Evolutionary conservation across 208 protist species (phyloP).

Genomic region (Trypanosoma scelopori): DNA sequence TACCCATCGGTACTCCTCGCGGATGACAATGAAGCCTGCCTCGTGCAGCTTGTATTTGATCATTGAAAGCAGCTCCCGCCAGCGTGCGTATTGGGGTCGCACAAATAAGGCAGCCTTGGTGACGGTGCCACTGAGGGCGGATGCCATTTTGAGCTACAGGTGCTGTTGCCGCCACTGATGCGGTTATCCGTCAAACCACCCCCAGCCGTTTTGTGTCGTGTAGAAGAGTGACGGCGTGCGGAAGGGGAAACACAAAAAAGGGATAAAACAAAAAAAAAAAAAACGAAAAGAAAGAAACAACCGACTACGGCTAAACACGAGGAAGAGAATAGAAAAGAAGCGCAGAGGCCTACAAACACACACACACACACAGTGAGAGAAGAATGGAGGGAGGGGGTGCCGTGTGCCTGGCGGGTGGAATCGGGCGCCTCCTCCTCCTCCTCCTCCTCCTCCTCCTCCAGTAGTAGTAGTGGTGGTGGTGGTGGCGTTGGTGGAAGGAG

Average conservation of each 20-base stretch:
- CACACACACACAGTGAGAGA: slow-evolving; percentile 5
- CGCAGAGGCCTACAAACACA: neutral
- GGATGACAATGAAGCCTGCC: slow-evolving; percentile 81
- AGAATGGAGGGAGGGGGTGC: too few species aligned
- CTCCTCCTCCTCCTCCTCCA: too few species aligned
- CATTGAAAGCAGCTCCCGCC: slow-evolving; percentile 64
- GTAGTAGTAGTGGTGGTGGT: too few species aligned
- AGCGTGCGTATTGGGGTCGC: slow-evolving; percentile 50
- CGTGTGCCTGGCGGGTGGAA: too few species aligned
- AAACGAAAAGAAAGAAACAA: slow-evolving; percentile 22
- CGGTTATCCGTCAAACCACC: neutral
- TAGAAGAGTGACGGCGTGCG: neutral
- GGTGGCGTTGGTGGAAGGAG: too few species aligned
- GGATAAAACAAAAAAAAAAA: neutral
- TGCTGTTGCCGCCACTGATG: neutral
- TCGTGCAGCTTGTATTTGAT: slow-evolving; percentile 82
- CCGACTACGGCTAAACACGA: neutral
- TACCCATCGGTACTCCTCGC: slow-evolving; percentile 74
- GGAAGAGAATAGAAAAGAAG: neutral
- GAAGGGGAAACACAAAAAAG: slow-evolving; percentile 18
- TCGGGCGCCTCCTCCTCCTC: too few species aligned
- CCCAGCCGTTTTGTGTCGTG: neutral
- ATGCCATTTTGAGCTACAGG: slow-evolving; percentile 16
- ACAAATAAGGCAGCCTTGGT: slow-evolving; percentile 70
- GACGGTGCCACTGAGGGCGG: slow-evolving; percentile 59